phyloP scores from a whole-genome alignment of 2,329 filamentous ascomycete species.

The Diaporthe vexans region DNA sequence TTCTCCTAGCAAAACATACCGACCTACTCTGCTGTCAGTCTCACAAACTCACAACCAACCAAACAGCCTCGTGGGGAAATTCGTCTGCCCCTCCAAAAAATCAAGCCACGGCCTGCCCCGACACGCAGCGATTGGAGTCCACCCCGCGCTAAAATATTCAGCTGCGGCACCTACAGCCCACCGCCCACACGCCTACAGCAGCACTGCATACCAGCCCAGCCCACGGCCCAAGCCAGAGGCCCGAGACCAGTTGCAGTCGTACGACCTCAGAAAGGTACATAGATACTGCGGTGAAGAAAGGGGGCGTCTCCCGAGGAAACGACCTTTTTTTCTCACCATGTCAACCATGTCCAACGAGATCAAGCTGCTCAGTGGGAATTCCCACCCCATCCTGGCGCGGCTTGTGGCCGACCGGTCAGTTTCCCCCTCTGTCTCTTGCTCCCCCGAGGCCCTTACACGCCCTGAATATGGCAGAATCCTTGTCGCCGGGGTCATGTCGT shows the following conservation, averaged over 20 bases:
- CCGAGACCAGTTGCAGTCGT: constrained; percentile 32
- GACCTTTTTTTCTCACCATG: constrained; percentile 38
- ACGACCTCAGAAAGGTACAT: constrained; percentile 32
- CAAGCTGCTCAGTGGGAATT: constrained; percentile 62
- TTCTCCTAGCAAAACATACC: neutral
- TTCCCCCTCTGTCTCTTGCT: neutral
- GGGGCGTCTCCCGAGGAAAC: constrained; percentile 30
- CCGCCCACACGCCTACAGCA: neutral
- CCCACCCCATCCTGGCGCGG: constrained; percentile 42
- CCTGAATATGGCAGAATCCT: neutral
- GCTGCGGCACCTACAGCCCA: constrained; percentile 4
- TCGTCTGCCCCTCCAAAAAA: constrained; percentile 28
- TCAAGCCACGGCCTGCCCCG: constrained; percentile 6
- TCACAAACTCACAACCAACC: constrained; percentile 30
- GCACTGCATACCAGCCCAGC: constrained; percentile 25
- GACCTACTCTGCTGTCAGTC: neutral
- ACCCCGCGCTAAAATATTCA: constrained; percentile 41
- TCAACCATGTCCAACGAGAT: constrained; percentile 64
- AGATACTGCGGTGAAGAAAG: constrained; percentile 34
- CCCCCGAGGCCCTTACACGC: neutral
- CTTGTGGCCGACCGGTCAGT: constrained; percentile 59
- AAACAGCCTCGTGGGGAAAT: constrained; percentile 29
- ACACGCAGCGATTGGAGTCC: constrained; percentile 23
- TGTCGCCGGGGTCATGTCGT: constrained; percentile 12
- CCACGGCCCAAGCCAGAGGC: constrained; percentile 21